Conservation (phyloP, 1,284 basidiomycete species). For the Marasmius tenuissimus region DNA sequence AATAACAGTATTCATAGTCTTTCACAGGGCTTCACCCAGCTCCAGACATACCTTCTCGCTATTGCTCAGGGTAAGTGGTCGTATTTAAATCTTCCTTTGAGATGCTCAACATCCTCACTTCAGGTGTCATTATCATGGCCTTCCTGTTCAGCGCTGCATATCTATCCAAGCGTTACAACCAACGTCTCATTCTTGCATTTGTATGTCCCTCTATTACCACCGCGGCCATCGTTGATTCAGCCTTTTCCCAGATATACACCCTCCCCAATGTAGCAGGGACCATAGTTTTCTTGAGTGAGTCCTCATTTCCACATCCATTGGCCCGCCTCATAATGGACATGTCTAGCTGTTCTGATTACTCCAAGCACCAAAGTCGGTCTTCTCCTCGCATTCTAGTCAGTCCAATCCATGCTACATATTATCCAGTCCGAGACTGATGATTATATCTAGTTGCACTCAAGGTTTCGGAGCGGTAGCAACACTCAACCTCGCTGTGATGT, state of each 20-base stretch:
- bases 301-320: neutral
- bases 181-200: conserved; percentile 44
- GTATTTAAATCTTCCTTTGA: neutral
- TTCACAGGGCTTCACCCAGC: conserved; percentile 40
- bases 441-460: conserved; percentile 37
- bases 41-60: conserved; percentile 52
- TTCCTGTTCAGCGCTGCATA: conserved; percentile 48
- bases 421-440: neutral
- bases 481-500: conserved; percentile 45
- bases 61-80: conserved; percentile 44
- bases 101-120: neutral
- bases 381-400: conserved; percentile 49
- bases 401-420: neutral
- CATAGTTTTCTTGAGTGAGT: conserved; percentile 44
- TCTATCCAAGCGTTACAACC: conserved; percentile 41
- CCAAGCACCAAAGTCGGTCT: conserved; percentile 45
- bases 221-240: neutral
- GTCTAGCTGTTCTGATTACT: conserved; percentile 37
- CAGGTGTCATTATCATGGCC: conserved; percentile 44
- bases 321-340: neutral
- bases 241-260: conserved; percentile 36
- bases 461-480: conserved; percentile 44
- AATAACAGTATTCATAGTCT: conserved; percentile 2
- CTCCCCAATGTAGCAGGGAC: conserved; percentile 50
- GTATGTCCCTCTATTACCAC: conserved; percentile 25